Percentiles rank a stretch among this genome's conserved stretches.
Evolutionary conservation across 176 grass and related monocot genomes (phyloP).

Genomic region (Rhynchospora pubera): DNA sequence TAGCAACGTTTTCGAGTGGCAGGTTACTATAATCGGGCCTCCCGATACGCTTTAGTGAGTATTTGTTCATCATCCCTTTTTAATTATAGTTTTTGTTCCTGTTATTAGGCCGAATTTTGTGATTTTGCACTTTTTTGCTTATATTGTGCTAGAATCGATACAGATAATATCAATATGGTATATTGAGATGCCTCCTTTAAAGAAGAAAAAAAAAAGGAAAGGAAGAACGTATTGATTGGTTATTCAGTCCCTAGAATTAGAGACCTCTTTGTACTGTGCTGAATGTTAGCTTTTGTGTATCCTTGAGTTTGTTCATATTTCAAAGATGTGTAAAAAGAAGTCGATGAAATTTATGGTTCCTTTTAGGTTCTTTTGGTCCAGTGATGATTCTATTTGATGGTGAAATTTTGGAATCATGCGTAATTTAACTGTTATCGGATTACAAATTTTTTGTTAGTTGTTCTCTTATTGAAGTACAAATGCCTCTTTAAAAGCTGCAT

Average conservation of each 20-base stretch:
- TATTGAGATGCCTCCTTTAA: background rate
- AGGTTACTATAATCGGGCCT: slow-evolving; percentile 95
- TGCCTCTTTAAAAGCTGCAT: background rate
- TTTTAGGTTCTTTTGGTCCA: background rate
- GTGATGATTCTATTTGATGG: background rate
- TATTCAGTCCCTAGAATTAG: background rate
- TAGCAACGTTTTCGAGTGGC: slow-evolving; percentile 82
- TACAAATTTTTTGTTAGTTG: background rate
- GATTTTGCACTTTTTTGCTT: background rate
- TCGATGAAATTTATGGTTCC: background rate
- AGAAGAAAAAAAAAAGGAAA: background rate
- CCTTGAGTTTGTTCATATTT: background rate
- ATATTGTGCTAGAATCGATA: background rate
- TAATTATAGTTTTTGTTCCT: background rate
- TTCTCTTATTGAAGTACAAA: background rate
- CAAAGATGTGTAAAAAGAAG: background rate
- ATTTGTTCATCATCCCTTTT: slow-evolving; percentile 2
- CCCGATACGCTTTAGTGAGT: slow-evolving; percentile 96
- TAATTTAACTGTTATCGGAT: background rate
- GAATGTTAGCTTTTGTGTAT: background rate
- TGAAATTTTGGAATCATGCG: background rate
- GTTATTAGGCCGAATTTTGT: background rate
- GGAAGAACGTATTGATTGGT: background rate
- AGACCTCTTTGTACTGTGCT: background rate
- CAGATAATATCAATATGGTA: background rate